These are phyloP conservation scores for Veloporphyrellus conicus DNA, from an alignment of 1,284 basidiomycete species.

Conservation along the genomic window DNA sequence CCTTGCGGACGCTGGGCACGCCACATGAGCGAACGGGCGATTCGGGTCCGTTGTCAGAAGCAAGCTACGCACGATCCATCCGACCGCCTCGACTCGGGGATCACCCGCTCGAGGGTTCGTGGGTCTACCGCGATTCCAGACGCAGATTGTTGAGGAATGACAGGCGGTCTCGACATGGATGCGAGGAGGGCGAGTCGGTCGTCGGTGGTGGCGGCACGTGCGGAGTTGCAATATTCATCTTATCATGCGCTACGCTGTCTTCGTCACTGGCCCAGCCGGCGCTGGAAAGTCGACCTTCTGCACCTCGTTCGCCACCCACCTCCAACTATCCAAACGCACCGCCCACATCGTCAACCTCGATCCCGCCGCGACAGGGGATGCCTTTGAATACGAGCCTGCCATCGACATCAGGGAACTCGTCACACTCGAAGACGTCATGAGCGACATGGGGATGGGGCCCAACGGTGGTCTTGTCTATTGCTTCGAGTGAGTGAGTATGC, in stretches of 20 bases:
- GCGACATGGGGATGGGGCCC: conserved; percentile 90
- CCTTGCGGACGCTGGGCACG: conserved; percentile 71
- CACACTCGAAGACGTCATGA: conserved; percentile 94
- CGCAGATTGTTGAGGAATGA: conserved; percentile 63
- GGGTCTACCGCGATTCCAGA: conserved; percentile 85
- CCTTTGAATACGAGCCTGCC: conserved; percentile 89
- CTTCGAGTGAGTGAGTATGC: conserved; percentile 88
- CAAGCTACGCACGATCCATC: conserved; percentile 81
- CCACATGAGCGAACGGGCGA: conserved; percentile 8
- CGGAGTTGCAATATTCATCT: conserved; percentile 31
- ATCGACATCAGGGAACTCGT: conserved; percentile 96
- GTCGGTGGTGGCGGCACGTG: conserved; percentile 3
- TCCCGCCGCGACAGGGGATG: conserved; percentile 82
- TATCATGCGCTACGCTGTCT: conserved; percentile 85
- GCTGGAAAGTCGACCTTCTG: conserved; percentile 98
- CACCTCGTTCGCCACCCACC: conserved; percentile 84
- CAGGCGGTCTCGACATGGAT: conserved; percentile 75
- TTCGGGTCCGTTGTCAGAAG: background rate
- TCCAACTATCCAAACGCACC: conserved; percentile 76
- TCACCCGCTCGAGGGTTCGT: conserved; percentile 78
- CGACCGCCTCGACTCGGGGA: conserved; percentile 76
- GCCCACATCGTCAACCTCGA: conserved; percentile 97
- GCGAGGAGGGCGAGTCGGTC: too few relatives aligned
- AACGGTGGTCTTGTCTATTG: conserved; percentile 98
- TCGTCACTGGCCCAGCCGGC: conserved; percentile 89